Conservation (phyloP, 257 asterid genomes). For the Nemophila menziesii region DNA sequence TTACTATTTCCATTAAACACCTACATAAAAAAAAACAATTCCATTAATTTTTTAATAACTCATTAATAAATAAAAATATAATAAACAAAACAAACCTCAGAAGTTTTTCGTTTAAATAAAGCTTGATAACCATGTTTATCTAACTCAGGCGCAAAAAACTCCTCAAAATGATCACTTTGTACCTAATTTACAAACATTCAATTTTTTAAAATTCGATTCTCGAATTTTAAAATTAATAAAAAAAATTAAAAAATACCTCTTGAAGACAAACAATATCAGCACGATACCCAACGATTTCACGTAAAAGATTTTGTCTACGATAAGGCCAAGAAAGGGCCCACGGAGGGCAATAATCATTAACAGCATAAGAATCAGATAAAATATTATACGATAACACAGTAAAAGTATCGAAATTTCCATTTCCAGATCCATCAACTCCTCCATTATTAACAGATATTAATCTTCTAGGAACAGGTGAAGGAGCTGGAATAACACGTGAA, state of each 20-base stretch:
- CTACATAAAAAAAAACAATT: constrained; percentile 28
- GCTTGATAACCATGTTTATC: constrained; percentile 82
- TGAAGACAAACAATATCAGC: constrained; percentile 85
- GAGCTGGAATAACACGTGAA: constrained; percentile 94
- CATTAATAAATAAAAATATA: constrained; percentile 6
- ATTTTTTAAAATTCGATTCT: not conserved
- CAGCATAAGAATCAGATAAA: constrained; percentile 48
- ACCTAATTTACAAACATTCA: constrained; percentile 30
- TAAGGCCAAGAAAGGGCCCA: constrained; percentile 94
- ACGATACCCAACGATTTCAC: constrained; percentile 68
- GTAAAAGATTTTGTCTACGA: constrained; percentile 61
- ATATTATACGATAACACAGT: constrained; percentile 79
- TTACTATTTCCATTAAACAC: constrained; percentile 34
- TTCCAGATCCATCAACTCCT: constrained; percentile 14
- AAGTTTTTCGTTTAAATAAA: constrained; percentile 48
- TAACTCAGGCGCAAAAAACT: constrained; percentile 73
- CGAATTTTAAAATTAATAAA: not conserved
- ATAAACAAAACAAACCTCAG: constrained; percentile 46
- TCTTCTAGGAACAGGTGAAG: constrained; percentile 69
- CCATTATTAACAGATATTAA: constrained; percentile 38
- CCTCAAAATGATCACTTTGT: constrained; percentile 71
- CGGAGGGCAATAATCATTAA: constrained; percentile 63
- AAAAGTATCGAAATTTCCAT: constrained; percentile 39
- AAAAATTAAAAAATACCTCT: constrained; percentile 36
- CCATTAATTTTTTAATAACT: constrained; percentile 12